Conservation (phyloP, 2,329 filamentous ascomycete genomes). For the Sphaceloma murrayae region DNA sequence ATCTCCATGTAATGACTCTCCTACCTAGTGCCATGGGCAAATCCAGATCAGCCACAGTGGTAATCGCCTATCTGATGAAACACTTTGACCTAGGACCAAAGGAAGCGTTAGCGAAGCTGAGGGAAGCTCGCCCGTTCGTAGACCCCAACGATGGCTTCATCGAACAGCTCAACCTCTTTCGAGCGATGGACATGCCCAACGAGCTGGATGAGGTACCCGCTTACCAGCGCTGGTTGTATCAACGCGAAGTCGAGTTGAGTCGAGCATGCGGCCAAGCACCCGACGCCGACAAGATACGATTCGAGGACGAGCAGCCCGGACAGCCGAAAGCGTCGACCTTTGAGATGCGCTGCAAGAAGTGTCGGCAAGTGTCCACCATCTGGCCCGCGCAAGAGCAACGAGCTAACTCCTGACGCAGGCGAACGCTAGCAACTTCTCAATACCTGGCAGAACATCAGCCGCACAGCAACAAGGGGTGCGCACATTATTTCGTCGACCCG, state of each 20-base stretch:
- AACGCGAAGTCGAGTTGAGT: conserved; percentile 55
- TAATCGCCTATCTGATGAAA: conserved; percentile 75
- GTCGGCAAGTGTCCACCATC: conserved; percentile 49
- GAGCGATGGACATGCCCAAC: conserved; percentile 71
- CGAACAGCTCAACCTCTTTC: conserved; percentile 76
- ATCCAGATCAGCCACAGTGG: conserved; percentile 77
- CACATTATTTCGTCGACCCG: conserved; percentile 84
- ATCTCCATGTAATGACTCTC: conserved; percentile 15
- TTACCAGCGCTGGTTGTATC: conserved; percentile 73
- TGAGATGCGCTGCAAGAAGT: conserved; percentile 83
- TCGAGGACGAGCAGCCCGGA: conserved; percentile 57
- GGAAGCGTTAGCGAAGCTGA: conserved; percentile 62
- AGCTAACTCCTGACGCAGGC: conserved; percentile 33
- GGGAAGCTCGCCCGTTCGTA: conserved; percentile 61
- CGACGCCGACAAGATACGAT: conserved; percentile 63
- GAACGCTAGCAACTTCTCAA: conserved; percentile 51
- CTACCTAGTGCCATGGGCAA: conserved; percentile 82
- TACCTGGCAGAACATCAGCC: conserved; percentile 57
- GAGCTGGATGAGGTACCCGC: conserved; percentile 58
- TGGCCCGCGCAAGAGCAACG: not conserved
- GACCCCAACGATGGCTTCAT: conserved; percentile 91
- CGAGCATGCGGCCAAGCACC: conserved; percentile 71
- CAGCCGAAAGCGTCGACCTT: conserved; percentile 34
- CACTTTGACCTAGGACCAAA: conserved; percentile 41
- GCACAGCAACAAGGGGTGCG: conserved; percentile 46